phyloP scores from a whole-genome alignment of 2,329 filamentous ascomycete species.

The Esteya vermicola region DNA sequence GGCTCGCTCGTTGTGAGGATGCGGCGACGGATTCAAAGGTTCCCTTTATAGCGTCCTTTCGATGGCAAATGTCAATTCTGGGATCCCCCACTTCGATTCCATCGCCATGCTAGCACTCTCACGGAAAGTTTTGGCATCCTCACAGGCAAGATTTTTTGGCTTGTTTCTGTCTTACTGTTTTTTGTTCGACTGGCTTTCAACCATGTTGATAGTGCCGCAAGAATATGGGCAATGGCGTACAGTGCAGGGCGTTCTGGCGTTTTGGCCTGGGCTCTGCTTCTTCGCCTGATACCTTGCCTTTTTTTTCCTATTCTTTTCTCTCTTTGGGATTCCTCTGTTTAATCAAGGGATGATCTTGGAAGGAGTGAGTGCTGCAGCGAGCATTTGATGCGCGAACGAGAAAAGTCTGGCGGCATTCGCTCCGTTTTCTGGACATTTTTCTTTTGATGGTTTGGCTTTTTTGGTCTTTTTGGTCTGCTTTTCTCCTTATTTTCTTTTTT shows the following conservation, averaged over 20 bases:
- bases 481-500: not conserved
- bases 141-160: not conserved
- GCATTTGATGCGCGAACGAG: too few relatives aligned
- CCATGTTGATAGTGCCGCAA: not conserved
- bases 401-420: too few relatives aligned
- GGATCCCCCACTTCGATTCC: not conserved
- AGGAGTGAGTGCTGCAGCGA: too few relatives aligned
- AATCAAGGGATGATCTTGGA: too few relatives aligned
- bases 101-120: too few relatives aligned
- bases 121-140: too few relatives aligned
- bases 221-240: conserved; percentile 4
- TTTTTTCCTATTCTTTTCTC: not conserved
- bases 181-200: not conserved
- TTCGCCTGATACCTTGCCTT: conserved; percentile 3
- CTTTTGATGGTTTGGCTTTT: not conserved
- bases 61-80: not conserved
- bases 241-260: conserved; percentile 8
- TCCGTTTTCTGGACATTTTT: not conserved
- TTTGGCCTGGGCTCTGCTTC: conserved; percentile 6
- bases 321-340: not conserved
- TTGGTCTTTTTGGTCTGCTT: not conserved
- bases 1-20: too few relatives aligned
- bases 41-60: too few relatives aligned
- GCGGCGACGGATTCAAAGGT: too few relatives aligned
- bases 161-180: not conserved